Percentiles rank a stretch among this genome's conserved stretches.
Conservation (phyloP, 108 stramenopile species). For the Ochromonas danica region DNA sequence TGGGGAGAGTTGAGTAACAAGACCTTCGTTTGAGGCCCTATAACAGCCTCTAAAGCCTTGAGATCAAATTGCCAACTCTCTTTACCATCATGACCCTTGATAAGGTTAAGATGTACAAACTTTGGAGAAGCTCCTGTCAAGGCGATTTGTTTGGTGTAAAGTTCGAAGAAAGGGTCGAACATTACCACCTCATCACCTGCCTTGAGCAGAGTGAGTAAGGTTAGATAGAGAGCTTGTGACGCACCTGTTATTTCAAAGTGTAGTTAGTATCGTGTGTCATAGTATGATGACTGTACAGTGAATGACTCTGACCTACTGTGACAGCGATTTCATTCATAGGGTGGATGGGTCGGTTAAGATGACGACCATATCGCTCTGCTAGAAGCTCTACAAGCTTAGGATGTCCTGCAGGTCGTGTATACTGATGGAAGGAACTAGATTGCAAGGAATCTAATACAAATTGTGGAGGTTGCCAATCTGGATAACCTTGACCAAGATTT, state of each 20-base stretch:
- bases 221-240: too few relatives aligned
- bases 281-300: too few relatives aligned
- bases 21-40: slow-evolving; percentile 76
- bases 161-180: slow-evolving; percentile 95
- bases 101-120: not conserved
- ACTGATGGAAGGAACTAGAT: slow-evolving; percentile 58
- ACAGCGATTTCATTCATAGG: slow-evolving; percentile 77
- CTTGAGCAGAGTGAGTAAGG: slow-evolving; percentile 68
- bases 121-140: not conserved
- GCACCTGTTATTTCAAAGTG: too few relatives aligned
- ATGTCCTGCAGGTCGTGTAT: slow-evolving; percentile 90
- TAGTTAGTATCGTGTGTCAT: too few relatives aligned
- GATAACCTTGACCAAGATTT: not conserved
- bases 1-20: slow-evolving; percentile 92
- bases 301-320: slow-evolving; percentile 88
- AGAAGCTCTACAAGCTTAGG: slow-evolving; percentile 78
- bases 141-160: slow-evolving; percentile 20
- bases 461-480: not conserved
- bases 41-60: slow-evolving; percentile 61
- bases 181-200: slow-evolving; percentile 86
- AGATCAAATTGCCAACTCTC: slow-evolving; percentile 68
- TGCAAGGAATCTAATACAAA: not conserved
- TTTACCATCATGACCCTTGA: not conserved
- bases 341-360: slow-evolving; percentile 73
- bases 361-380: slow-evolving; percentile 75